Conservation (phyloP, 768 basidiomycete genomes). For the Coprinellus micaceus region DNA sequence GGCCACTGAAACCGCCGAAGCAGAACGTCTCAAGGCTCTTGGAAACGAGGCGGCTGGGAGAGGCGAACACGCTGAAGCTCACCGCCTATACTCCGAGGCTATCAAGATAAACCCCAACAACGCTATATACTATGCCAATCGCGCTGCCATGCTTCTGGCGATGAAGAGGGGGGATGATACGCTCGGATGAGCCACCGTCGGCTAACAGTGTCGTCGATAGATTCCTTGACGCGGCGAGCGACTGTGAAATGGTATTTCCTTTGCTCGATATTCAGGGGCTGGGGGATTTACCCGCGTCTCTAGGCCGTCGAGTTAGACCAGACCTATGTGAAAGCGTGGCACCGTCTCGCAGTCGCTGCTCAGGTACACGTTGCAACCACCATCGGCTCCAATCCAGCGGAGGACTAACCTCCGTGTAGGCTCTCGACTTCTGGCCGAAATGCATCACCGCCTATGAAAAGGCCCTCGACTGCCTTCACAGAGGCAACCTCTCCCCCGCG, state of each 20-base stretch:
- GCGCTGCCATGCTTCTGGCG: constrained; percentile 37
- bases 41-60: constrained; percentile 38
- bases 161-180: constrained; percentile 30
- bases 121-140: constrained; percentile 42
- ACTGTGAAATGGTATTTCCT: not conserved
- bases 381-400: too few species aligned
- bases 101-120: constrained; percentile 36
- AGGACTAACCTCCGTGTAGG: too few species aligned
- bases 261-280: not conserved
- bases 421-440: not conserved
- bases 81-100: constrained; percentile 39
- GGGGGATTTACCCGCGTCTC: not conserved
- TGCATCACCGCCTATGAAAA: not conserved
- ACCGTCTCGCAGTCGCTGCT: not conserved
- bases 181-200: not conserved
- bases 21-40: constrained; percentile 34
- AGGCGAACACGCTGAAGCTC: constrained; percentile 31
- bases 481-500: not conserved
- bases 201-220: not conserved
- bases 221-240: not conserved
- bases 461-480: constrained; percentile 1
- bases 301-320: constrained; percentile 3
- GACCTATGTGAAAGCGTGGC: constrained; percentile 2
- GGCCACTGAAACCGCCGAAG: too few species aligned
- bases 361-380: not conserved